Base-by-base conservation (phyloP, 192 early-diverging fungal genomes). In the Coemansia sp. region DNA sequence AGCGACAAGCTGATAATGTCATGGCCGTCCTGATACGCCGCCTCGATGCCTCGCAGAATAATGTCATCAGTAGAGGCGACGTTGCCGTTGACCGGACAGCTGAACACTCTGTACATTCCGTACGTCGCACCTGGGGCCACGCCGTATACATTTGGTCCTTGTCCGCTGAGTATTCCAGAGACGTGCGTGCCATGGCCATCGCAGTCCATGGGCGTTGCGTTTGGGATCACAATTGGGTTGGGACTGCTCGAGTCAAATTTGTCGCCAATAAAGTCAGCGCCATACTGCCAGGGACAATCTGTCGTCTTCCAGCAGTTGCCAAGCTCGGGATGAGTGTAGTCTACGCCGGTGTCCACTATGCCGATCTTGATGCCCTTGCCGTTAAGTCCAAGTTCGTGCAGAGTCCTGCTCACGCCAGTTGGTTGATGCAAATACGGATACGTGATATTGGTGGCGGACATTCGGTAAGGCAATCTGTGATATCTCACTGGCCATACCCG, bases 161-260 rank as follows among this genome's bases (percentile, higher is more conserved):
- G 70, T 8, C 57, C 89, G 43, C 75, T 86, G 47, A 90, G 80
- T 31, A 90, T 89, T 31, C 90, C 90, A 5, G 90, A 70, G 2
- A 93, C 88, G 46, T 90, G 90, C 3, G 90, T 91, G 22, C 90
- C 91, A 72, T 92, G 92, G 33, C 91, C 90, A 47, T 69, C 71
- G 67, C 92, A 90, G 36, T 82, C 80, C 72, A 74, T 74, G 5
- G 80, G 80, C 11, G 68, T 67, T 68, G 87, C 84, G 38, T 86
- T 73, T 3, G 91, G 91, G 18, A 89, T 84, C 22, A 74, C 71
- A 2, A 82, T 65, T 11, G 82, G 75, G 40, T 76, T 71, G 6
- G 75, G 62, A 18, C 61, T 51, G 40, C 47, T 47, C 22, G 20
- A 44, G 67, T 74, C 57, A 57, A 80, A 89, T 0, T 69, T 65